Conservation (phyloP, 1,139 yeast genomes). For the Geotrichum reessii region DNA sequence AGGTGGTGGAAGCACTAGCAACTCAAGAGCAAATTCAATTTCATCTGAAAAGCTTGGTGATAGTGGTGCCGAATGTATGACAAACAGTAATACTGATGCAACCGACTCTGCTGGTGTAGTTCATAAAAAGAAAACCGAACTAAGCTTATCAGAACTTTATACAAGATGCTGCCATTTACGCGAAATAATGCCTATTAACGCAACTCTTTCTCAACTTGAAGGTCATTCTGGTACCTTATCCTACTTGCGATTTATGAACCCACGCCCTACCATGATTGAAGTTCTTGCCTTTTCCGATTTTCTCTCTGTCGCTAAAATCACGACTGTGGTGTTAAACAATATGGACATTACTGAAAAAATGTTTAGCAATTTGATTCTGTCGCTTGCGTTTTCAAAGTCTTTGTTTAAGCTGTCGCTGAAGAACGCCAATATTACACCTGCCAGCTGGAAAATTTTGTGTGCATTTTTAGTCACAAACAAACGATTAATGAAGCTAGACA, state of each 20-base stretch:
- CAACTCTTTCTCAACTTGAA: constrained; percentile 77
- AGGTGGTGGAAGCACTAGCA: background rate
- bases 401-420: constrained; percentile 70
- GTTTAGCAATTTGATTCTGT: constrained; percentile 57
- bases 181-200: constrained; percentile 89
- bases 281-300: constrained; percentile 84
- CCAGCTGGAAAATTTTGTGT: constrained; percentile 73
- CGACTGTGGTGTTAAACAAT: constrained; percentile 73
- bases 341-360: constrained; percentile 74
- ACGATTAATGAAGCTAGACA: constrained; percentile 61
- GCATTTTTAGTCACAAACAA: constrained; percentile 58
- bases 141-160: constrained; percentile 60
- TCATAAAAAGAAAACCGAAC: constrained; percentile 41
- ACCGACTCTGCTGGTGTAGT: background rate
- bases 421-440: constrained; percentile 65
- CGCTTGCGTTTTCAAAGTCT: constrained; percentile 54
- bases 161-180: constrained; percentile 90
- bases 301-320: constrained; percentile 74
- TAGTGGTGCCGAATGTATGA: background rate
- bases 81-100: background rate
- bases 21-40: background rate
- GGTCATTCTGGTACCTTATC: constrained; percentile 70
- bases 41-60: background rate
- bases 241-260: constrained; percentile 72
- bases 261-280: constrained; percentile 86